Base-by-base conservation (phyloP, 2,329 filamentous ascomycete species). In the Colletotrichum lupini region DNA sequence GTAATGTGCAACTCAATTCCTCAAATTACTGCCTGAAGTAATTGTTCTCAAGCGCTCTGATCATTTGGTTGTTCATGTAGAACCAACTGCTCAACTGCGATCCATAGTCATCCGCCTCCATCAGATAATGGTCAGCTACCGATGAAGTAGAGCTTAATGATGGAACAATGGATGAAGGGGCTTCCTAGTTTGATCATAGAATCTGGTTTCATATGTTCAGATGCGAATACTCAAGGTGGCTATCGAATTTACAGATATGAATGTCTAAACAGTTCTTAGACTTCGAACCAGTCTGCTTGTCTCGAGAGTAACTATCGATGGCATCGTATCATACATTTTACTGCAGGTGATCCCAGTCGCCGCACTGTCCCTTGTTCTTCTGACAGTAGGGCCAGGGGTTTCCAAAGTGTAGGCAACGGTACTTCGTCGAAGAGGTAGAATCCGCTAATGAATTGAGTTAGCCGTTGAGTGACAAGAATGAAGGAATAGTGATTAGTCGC, bases 81-180 rank as follows among this genome's bases (percentile, higher is more conserved):
- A 77, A 71, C 76, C 72, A 77, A 52, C 74, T 73, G 53, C 75
- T 67, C 4, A 76, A 72, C 14, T 77, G 66, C 6, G 72, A 52
- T 12, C 69, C 30, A 14, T 74, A 74, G 19, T 72, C 68, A 46
- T 75, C 75, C 7, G 75, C 69, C 28, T 76, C 73, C 66, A 73
- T 72, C 5, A 64, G 57, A n/a, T 57, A 58, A 22, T 73, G 59
- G 9, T 59, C 70, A 60, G 30, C 30, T 32, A 9, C 30, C 30
- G 30, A 32, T 32, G 30, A 32, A 32, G 30, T 32, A 30, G 28
- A 30, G 28, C 28, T 30, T 9, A 2, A 30, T 30, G 2, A 30
- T 30, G 28, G 28, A 30, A 30, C 28, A 2, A 30, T 30, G 28
- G 28, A 2, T 0, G 7, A 30, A 2, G 28, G 2, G 28, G 28